These are phyloP conservation scores for Boletus bicolor DNA, from an alignment of 768 basidiomycete species.

Conservation along the genomic window DNA sequence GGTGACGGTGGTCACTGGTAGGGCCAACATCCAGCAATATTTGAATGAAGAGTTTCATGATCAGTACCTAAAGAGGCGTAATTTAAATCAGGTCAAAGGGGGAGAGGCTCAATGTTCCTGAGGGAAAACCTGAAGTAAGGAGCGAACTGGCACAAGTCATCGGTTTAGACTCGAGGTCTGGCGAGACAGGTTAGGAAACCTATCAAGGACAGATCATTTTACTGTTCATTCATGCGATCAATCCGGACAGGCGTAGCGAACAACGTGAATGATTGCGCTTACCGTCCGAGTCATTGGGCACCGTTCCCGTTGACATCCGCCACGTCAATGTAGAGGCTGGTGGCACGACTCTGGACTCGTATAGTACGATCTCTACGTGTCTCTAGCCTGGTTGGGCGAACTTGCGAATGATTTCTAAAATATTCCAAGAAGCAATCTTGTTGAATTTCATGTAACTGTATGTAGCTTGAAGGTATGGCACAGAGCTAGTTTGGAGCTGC, in stretches of 20 bases:
- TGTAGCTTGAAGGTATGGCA: neutral
- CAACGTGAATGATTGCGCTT: neutral
- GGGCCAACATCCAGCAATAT: neutral
- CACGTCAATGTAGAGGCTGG: too few relatives aligned
- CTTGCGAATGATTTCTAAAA: neutral
- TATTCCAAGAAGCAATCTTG: neutral
- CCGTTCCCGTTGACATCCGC: neutral
- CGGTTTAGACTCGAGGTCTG: neutral
- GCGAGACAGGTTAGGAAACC: neutral
- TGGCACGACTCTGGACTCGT: too few relatives aligned
- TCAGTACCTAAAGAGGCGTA: neutral
- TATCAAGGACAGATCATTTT: neutral
- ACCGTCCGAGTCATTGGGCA: neutral
- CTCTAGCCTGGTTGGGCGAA: neutral
- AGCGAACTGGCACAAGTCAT: neutral
- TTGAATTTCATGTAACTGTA: neutral
- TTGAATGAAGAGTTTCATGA: neutral
- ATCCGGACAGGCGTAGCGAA: neutral
- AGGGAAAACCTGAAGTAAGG: neutral
- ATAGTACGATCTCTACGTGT: neutral
- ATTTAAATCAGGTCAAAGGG: neutral
- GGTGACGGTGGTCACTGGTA: neutral
- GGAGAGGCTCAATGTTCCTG: neutral
- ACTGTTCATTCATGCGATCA: neutral
- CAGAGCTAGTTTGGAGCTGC: neutral